phyloP scores from a whole-genome alignment of 345 rosid genomes.

The Eucalyptus tenuipes region DNA sequence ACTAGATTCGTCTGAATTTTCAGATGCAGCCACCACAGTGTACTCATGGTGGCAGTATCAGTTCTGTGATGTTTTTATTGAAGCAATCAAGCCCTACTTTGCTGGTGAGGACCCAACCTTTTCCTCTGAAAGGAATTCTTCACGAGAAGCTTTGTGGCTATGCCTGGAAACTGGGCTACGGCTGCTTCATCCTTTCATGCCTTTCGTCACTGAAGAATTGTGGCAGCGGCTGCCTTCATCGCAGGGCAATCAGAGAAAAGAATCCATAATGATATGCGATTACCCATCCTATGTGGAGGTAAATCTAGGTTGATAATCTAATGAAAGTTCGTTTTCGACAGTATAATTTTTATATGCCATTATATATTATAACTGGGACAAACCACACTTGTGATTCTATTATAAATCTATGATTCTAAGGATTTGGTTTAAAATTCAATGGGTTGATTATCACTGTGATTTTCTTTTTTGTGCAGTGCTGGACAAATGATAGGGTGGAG shows the following conservation, averaged over 20 bases:
- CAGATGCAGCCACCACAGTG: slow-evolving; percentile 65
- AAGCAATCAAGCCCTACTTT: slow-evolving; percentile 85
- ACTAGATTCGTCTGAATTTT: slow-evolving; percentile 55
- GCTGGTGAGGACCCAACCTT: slow-evolving; percentile 35
- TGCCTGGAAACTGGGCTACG: slow-evolving; percentile 79
- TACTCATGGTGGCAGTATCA: slow-evolving; percentile 98
- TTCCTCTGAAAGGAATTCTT: slow-evolving; percentile 52
- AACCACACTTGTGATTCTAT: background rate
- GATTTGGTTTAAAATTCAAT: background rate
- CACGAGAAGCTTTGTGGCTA: slow-evolving; percentile 66
- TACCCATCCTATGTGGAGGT: slow-evolving; percentile 68
- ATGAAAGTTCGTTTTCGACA: background rate
- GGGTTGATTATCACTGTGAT: background rate
- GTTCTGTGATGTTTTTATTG: slow-evolving; percentile 91
- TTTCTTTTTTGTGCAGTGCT: slow-evolving; percentile 20
- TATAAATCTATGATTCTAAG: background rate
- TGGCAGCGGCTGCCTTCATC: slow-evolving; percentile 90
- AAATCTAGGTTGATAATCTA: background rate
- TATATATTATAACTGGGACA: background rate
- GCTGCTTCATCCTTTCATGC: slow-evolving; percentile 96
- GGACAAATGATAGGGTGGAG: slow-evolving; percentile 62
- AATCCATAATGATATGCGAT: slow-evolving; percentile 71
- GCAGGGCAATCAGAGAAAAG: slow-evolving; percentile 22
- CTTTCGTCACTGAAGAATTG: slow-evolving; percentile 83
- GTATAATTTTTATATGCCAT: background rate